A percentile compares a stretch with the other conserved stretches of the same genome.
These are phyloP conservation scores for Leccinum uliginosum DNA, from an alignment of 768 basidiomycete genomes.

Conservation along the genomic window DNA sequence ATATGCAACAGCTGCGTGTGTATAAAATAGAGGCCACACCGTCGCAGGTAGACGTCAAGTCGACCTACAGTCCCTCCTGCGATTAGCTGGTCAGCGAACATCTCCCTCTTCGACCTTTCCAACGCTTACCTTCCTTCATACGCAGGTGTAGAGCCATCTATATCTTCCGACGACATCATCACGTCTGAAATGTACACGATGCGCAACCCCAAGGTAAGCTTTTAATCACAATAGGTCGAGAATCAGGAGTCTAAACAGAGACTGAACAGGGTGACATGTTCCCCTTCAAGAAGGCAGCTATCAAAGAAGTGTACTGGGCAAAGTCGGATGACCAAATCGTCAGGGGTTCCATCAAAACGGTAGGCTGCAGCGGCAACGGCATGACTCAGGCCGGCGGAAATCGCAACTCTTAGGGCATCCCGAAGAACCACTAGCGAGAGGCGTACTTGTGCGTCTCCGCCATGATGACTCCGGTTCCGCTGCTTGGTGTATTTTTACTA, in stretches of 20 bases:
- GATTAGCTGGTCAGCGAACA: slow-evolving; percentile 3
- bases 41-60: background rate
- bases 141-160: slow-evolving; percentile 1
- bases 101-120: background rate
- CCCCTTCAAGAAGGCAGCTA: background rate
- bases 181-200: slow-evolving; percentile 1
- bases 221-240: background rate
- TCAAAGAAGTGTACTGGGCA: slow-evolving; percentile 19
- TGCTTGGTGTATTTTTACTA: slow-evolving; percentile 10
- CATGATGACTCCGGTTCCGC: background rate
- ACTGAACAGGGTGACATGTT: slow-evolving; percentile 9
- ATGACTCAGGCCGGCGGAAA: background rate
- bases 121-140: background rate
- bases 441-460: background rate
- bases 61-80: background rate
- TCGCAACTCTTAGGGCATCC: background rate
- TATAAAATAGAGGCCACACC: slow-evolving; percentile 11
- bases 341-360: background rate
- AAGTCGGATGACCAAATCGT: no score
- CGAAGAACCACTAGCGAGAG: no score
- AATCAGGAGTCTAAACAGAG: background rate
- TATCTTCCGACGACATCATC: background rate
- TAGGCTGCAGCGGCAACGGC: background rate
- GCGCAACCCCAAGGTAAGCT: slow-evolving; percentile 8
- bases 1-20: no score